These are phyloP conservation scores for Cordyceps tenuipes DNA, from an alignment of 2,329 filamentous ascomycete species.

Conservation along the genomic window DNA sequence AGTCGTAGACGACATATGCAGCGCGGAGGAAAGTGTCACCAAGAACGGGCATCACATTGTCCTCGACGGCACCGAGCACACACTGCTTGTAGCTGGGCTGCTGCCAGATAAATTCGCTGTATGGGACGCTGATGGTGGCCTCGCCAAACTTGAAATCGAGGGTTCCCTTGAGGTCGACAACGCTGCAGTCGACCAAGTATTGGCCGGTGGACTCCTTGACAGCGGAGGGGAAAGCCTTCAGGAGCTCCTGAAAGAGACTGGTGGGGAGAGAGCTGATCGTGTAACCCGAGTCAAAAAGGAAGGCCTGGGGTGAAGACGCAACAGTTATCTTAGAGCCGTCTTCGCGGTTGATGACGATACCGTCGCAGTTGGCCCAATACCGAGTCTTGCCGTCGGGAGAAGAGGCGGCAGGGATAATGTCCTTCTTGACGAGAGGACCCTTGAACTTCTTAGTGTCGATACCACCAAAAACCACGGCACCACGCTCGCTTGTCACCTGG, in stretches of 20 bases:
- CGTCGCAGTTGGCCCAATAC: conserved; percentile 36
- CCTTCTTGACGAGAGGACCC: conserved; percentile 45
- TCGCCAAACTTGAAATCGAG: conserved; percentile 42
- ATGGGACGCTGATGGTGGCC: conserved; percentile 34
- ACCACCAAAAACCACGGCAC: conserved; percentile 43
- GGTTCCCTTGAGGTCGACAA: conserved; percentile 27
- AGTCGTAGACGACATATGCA: conserved; percentile 36
- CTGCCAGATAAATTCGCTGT: conserved; percentile 39
- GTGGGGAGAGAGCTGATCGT: conserved; percentile 59
- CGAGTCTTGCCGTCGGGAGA: conserved; percentile 27
- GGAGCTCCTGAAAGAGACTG: conserved; percentile 39
- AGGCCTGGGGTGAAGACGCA: conserved; percentile 34
- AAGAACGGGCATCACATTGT: conserved; percentile 31
- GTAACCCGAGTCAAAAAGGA: conserved; percentile 59
- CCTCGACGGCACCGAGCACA: conserved; percentile 38
- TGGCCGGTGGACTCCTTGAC: conserved; percentile 34
- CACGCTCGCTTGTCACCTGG: conserved; percentile 22
- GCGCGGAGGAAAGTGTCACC: conserved; percentile 38
- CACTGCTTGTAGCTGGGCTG: conserved; percentile 23
- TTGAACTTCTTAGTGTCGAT: conserved; percentile 48
- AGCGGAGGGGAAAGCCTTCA: conserved; percentile 35
- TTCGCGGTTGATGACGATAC: conserved; percentile 25
- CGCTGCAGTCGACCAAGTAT: conserved; percentile 39
- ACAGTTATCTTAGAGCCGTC: conserved; percentile 34
- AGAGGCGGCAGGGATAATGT: conserved; percentile 39